Evolutionary conservation across 2,329 filamentous ascomycete species (phyloP).

Genomic region (Parastagonospora nodorum): DNA sequence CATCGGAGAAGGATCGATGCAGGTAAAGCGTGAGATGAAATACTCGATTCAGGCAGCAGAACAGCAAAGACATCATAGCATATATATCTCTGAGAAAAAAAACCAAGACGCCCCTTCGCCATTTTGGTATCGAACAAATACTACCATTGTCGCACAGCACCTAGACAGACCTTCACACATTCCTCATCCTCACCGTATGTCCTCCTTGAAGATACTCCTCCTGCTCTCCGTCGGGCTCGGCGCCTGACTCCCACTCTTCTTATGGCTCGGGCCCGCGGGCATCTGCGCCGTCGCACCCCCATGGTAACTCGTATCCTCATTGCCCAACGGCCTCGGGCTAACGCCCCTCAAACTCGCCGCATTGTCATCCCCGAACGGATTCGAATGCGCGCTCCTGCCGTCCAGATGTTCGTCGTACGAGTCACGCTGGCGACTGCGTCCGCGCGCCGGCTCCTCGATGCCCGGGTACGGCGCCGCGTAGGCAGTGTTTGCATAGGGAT

Average conservation of each 20-base stretch:
- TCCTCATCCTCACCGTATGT: conserved; percentile 56
- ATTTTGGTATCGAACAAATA: not conserved
- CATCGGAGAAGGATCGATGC: too few species aligned
- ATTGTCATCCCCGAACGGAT: conserved; percentile 51
- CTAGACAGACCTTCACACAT: not conserved
- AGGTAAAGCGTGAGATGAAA: not conserved
- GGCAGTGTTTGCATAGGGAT: conserved; percentile 24
- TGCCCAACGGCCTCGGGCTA: conserved; percentile 70
- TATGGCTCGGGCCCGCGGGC: conserved; percentile 40
- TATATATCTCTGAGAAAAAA: not conserved
- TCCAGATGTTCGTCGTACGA: conserved; percentile 41
- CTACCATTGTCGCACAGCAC: not conserved
- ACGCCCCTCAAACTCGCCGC: conserved; percentile 65
- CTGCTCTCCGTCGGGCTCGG: conserved; percentile 66
- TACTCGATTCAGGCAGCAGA: not conserved
- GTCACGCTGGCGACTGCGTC: conserved; percentile 57
- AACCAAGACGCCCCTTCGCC: not conserved
- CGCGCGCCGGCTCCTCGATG: conserved; percentile 43
- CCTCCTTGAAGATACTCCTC: conserved; percentile 72
- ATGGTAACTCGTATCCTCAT: conserved; percentile 51
- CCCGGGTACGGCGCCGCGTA: conserved; percentile 36
- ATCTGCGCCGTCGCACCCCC: conserved; percentile 48
- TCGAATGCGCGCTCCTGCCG: conserved; percentile 34
- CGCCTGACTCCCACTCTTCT: conserved; percentile 42
- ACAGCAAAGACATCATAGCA: not conserved